These are phyloP conservation scores for Phytophthora hybrid DNA, from an alignment of 352 stramenopile species.

Conservation along the genomic window DNA sequence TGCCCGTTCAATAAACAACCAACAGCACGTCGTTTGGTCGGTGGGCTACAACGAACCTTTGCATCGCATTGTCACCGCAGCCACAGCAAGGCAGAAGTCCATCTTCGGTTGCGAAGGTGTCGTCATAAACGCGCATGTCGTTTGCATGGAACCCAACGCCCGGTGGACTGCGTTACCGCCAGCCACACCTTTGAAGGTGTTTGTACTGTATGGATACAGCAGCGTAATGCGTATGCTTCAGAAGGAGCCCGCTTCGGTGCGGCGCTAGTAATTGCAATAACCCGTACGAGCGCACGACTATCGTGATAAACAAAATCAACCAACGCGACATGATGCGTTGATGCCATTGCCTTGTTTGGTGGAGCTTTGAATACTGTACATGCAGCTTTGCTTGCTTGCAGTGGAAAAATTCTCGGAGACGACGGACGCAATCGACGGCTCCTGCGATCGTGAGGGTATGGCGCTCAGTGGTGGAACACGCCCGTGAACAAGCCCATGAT, in stretches of 20 bases:
- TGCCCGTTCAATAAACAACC: too few species aligned
- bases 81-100: too few species aligned
- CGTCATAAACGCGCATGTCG: too few species aligned
- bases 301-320: conserved; percentile 7
- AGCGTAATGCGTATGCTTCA: not conserved
- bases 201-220: too few species aligned
- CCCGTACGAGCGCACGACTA: conserved; percentile 16
- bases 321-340: conserved; percentile 20
- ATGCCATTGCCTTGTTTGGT: too few species aligned
- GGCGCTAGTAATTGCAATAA: not conserved
- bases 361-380: conserved; percentile 8
- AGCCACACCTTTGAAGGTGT: too few species aligned
- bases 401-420: not conserved
- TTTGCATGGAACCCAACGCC: too few species aligned
- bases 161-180: too few species aligned
- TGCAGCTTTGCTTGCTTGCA: conserved; percentile 11
- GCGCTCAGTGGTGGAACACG: conserved; percentile 10
- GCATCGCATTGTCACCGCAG: too few species aligned
- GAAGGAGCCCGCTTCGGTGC: conserved; percentile 16
- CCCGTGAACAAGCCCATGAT: not conserved
- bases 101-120: too few species aligned
- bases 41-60: too few species aligned
- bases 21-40: too few species aligned
- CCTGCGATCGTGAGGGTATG: conserved; percentile 20
- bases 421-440: conserved; percentile 23